Conservation (phyloP, 129 eudicot genomes). For the Mikania micrantha region DNA sequence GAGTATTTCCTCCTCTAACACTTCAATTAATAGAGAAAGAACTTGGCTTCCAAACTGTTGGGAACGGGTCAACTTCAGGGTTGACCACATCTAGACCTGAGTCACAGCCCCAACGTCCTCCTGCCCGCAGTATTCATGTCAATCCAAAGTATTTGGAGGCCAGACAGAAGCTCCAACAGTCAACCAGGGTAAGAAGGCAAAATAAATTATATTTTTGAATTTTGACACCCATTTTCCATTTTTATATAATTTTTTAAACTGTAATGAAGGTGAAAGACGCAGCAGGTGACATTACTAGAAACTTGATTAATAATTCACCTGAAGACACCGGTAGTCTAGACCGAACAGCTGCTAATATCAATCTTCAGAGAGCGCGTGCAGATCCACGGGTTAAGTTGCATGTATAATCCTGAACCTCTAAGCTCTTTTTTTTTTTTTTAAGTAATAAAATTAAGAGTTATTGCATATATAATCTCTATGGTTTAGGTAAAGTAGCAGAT, state of each 20-base stretch:
- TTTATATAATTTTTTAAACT: not conserved
- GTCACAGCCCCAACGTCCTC: slow-evolving; percentile 62
- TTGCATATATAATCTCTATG: no score
- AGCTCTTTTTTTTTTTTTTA: not conserved
- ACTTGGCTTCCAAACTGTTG: slow-evolving; percentile 59
- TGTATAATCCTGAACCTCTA: slow-evolving; percentile 12
- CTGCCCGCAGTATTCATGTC: slow-evolving; percentile 87
- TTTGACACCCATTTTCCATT: not conserved
- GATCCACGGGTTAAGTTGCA: slow-evolving; percentile 55
- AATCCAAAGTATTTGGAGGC: slow-evolving; percentile 93
- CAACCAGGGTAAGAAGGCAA: slow-evolving; percentile 50
- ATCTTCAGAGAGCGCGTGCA: slow-evolving; percentile 39
- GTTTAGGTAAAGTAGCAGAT: no score
- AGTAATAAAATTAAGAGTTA: not conserved
- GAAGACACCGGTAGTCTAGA: slow-evolving; percentile 46
- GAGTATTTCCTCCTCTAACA: slow-evolving; percentile 75
- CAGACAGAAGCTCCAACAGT: slow-evolving; percentile 65
- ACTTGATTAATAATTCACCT: slow-evolving; percentile 31
- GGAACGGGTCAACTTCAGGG: slow-evolving; percentile 62
- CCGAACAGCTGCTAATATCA: slow-evolving; percentile 23
- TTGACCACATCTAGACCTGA: slow-evolving; percentile 53
- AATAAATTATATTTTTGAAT: not conserved
- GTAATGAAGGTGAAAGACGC: slow-evolving; percentile 55
- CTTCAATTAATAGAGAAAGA: slow-evolving; percentile 90
- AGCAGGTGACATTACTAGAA: slow-evolving; percentile 28